These are phyloP conservation scores for Dioscorea alata DNA, from an alignment of 106 monocot genomes.

Conservation along the genomic window DNA sequence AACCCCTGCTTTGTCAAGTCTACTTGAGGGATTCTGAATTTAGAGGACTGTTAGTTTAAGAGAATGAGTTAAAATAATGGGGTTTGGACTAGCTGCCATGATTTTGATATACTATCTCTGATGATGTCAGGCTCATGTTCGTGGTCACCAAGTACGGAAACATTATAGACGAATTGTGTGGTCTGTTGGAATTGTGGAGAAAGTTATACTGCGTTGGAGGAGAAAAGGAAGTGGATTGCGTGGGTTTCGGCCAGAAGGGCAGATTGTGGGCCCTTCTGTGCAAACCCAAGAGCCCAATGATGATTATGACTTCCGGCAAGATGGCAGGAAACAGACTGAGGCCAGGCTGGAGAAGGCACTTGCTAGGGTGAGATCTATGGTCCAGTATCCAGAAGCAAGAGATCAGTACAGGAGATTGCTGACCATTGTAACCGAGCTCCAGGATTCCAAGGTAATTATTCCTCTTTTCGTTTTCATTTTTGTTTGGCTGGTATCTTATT, in stretches of 20 bases:
- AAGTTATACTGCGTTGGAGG: conserved; percentile 83
- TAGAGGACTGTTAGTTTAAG: no score
- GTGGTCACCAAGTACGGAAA: conserved; percentile 95
- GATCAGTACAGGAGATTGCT: conserved; percentile 83
- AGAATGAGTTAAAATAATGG: no score
- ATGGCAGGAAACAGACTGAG: conserved; percentile 83
- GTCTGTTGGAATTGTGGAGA: conserved; percentile 85
- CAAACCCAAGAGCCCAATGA: conserved; percentile 31
- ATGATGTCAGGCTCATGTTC: conserved; percentile 69
- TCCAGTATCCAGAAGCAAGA: conserved; percentile 94
- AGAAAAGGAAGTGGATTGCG: conserved; percentile 80
- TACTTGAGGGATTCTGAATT: no score
- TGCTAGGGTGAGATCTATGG: conserved; percentile 96
- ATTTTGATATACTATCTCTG: not conserved
- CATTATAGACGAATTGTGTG: conserved; percentile 63
- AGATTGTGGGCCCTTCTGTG: conserved; percentile 25
- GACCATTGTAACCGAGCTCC: conserved; percentile 55
- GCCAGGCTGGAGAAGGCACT: conserved; percentile 81
- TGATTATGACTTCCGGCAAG: conserved; percentile 81
- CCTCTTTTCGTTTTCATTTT: not conserved
- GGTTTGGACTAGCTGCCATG: no score
- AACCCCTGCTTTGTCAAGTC: no score
- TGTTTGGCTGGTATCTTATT: not conserved
- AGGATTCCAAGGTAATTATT: conserved; percentile 67
- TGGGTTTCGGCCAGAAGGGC: conserved; percentile 54